Percentiles rank a stretch among this genome's conserved stretches.
Evolutionary conservation across 163 green algal genomes (phyloP).

Genomic region (Trebouxia gelatinosa): DNA sequence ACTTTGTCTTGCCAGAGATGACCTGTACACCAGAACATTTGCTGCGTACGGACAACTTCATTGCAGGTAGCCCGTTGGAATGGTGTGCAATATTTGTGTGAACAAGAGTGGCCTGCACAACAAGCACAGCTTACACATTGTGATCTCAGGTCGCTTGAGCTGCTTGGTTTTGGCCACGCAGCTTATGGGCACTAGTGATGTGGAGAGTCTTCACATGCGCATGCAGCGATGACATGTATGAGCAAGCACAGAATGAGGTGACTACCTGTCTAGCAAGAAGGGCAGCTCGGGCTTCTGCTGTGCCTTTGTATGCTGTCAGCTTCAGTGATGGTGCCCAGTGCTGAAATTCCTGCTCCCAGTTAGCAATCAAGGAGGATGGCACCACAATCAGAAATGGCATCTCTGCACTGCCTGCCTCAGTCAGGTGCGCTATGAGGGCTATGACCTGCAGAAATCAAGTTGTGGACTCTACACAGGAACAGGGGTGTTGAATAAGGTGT

Average conservation of each 20-base stretch:
- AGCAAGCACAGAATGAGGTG: no score
- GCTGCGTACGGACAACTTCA: no score
- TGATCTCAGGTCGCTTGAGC: no score
- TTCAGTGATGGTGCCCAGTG: conserved; percentile 75
- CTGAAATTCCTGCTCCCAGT: conserved; percentile 85
- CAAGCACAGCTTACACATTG: not conserved
- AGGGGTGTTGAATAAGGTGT: not conserved
- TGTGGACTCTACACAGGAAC: no score
- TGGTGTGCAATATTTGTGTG: not conserved
- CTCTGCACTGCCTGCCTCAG: conserved; percentile 43
- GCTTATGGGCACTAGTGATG: no score
- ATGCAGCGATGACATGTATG: no score
- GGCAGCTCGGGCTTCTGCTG: not conserved
- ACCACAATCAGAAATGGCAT: conserved; percentile 78
- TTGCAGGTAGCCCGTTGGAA: not conserved
- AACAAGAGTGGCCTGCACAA: not conserved
- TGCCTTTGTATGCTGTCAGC: conserved; percentile 42
- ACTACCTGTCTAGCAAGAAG: conserved; percentile 25
- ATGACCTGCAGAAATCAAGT: conserved; percentile 48
- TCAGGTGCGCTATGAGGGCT: conserved; percentile 76
- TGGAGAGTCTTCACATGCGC: no score
- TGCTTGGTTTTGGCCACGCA: no score
- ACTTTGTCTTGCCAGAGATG: conserved; percentile 24
- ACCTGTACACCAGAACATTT: conserved; percentile 5
- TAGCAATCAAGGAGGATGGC: conserved; percentile 86